Base-by-base conservation (phyloP, 176 grass and related monocot species). In the Aegilops tauschii region DNA sequence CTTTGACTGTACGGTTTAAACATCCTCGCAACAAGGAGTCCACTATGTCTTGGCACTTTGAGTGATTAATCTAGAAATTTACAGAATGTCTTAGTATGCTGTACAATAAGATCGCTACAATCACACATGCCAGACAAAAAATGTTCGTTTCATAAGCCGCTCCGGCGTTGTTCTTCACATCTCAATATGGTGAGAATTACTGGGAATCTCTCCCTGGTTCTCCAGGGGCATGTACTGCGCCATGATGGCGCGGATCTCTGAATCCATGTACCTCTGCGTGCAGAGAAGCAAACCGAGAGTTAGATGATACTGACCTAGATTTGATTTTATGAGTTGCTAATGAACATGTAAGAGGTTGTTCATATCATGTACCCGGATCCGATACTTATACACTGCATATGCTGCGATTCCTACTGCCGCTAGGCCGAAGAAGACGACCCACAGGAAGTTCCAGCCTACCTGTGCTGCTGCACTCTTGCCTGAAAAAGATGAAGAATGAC, bases 341-440 rank as follows among this genome's bases (percentile, higher is more conserved):
- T 17, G 32, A 79, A 69, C 18, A 12, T 35, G 25, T 18, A 76
- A 12, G 58, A 76, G 21, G 78, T 4, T 52, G 10, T 3, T 6
- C 63, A 87, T 74, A 65, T 86, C 62, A 18, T 93, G 92, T 80
- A 80, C 93, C 92, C 92, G 67, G 82, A 98, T 98, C 76, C 93
- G 86, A 86, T 96, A 98, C 80, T 98, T 98, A 71, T 98, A 96
- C 59, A 98, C 92, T 39, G 88, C 92, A 82, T 98, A 98, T 21
- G 69, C 93, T 81, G 79, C 94, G n/a, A 91, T 89, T 39, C 92
- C 94, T 88, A 85, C 77, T 64, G 84, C 89, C 1, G 66, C 87
- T 30, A 99, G 89, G 49, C 92, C 94, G 1, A 99, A 80, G 76
- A 99, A 94, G 58, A 99, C 74, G 13, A 93, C 89, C 97, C 97